Conservation (phyloP, 768 basidiomycete species). For the Mrakia hoshinonis region DNA sequence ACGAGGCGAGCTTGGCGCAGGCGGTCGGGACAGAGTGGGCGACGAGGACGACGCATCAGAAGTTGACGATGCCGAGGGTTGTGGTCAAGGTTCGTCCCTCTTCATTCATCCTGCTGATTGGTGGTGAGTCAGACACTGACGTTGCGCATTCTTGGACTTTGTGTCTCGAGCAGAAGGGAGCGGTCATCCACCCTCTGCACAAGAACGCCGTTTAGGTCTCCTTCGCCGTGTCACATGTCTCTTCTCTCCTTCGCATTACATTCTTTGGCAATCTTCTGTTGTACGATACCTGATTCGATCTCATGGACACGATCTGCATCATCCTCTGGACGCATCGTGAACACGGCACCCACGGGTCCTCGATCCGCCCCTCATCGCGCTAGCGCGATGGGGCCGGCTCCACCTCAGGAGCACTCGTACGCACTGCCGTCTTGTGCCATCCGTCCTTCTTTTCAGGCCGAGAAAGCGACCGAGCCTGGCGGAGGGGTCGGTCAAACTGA, state of each 20-base stretch:
- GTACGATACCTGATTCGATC: too few species aligned
- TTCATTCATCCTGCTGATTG: not conserved
- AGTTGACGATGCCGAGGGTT: constrained; percentile 72
- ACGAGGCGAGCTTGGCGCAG: constrained; percentile 68
- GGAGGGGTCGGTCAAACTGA: too few species aligned
- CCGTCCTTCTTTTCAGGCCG: too few species aligned
- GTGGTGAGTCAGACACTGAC: not conserved
- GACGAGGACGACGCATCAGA: constrained; percentile 53
- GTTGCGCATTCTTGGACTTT: not conserved
- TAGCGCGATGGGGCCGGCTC: too few species aligned
- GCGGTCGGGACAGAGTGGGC: constrained; percentile 92
- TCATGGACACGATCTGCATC: too few species aligned
- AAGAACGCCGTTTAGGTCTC: constrained; percentile 40
- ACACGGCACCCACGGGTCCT: too few species aligned
- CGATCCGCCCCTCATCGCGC: too few species aligned
- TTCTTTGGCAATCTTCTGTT: not conserved
- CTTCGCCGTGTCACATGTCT: constrained; percentile 30
- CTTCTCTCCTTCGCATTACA: constrained; percentile 35
- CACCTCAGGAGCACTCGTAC: too few species aligned
- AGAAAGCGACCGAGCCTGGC: too few species aligned
- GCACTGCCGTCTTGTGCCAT: too few species aligned
- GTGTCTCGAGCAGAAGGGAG: constrained; percentile 51
- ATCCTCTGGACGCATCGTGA: too few species aligned
- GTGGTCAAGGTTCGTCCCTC: constrained; percentile 63
- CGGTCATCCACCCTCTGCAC: constrained; percentile 60